Conservation (phyloP, 306 rosid genomes). For the Sechiopsis laciniata region DNA sequence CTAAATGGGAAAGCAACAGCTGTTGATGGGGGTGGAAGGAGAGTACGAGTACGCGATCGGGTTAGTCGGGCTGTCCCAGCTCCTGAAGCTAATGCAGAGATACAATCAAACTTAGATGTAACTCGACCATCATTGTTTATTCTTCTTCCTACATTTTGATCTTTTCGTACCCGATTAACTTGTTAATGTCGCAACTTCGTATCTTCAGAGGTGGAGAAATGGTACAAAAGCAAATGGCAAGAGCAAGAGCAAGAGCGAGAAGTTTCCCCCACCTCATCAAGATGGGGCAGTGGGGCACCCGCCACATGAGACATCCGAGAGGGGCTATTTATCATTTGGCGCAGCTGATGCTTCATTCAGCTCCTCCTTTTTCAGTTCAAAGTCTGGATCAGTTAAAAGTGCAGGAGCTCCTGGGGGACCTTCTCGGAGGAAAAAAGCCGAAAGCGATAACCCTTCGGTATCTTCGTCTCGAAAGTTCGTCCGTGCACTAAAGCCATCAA, state of each 20-base stretch:
- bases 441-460: conserved; percentile 37
- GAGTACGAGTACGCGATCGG: conserved; percentile 65
- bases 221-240: conserved; percentile 60
- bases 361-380: conserved; percentile 49
- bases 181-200: background rate
- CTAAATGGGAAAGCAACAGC: conserved; percentile 57
- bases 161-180: background rate
- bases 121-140: conserved; percentile 11
- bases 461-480: conserved; percentile 62
- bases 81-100: conserved; percentile 97
- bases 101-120: conserved; percentile 87
- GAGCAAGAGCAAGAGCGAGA: conserved; percentile 54
- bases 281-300: conserved; percentile 77
- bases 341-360: conserved; percentile 49
- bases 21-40: conserved; percentile 62
- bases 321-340: conserved; percentile 61
- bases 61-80: conserved; percentile 72
- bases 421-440: conserved; percentile 40
- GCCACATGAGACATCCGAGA: conserved; percentile 47
- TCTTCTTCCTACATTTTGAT: background rate
- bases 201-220: conserved; percentile 80
- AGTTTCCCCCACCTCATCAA: conserved; percentile 92
- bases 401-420: conserved; percentile 41
- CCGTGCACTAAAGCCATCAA: conserved; percentile 60
- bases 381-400: conserved; percentile 39